Conservation (phyloP, 129 eudicot species). For the sunflower (Helianthus annuus) region DNA sequence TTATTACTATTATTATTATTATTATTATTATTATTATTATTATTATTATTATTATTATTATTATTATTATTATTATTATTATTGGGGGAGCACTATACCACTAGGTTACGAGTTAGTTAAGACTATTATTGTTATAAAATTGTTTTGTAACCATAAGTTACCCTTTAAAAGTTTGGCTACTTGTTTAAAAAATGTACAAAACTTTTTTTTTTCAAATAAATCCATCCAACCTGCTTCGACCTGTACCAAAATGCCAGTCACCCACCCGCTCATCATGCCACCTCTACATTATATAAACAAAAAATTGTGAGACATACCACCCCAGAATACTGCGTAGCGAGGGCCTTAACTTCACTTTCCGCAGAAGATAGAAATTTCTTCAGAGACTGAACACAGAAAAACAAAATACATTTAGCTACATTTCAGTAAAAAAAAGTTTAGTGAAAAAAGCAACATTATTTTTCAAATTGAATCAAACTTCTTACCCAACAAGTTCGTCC, state of each 20-base stretch:
- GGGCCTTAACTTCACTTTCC: constrained; percentile 80
- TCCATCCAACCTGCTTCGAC: constrained; percentile 20
- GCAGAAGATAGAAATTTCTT: constrained; percentile 78
- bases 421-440: neutral
- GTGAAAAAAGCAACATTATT: neutral
- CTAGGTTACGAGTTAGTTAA: neutral
- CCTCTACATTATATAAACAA: constrained; percentile 5
- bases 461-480: neutral
- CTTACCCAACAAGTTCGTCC: neutral
- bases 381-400: constrained; percentile 52
- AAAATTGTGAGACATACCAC: constrained; percentile 60
- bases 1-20: too few species aligned
- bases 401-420: neutral
- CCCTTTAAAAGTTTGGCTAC: neutral
- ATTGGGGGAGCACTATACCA: too few species aligned
- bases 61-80: too few species aligned
- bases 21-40: too few species aligned
- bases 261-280: constrained; percentile 4
- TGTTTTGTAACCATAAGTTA: neutral
- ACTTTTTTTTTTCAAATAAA: neutral
- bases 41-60: too few species aligned
- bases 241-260: neutral
- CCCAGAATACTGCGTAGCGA: constrained; percentile 67
- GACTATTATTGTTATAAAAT: neutral
- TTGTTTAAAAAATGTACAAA: neutral